Base-by-base conservation (phyloP, 2,329 filamentous ascomycete species). In the Xylariales sp. region DNA sequence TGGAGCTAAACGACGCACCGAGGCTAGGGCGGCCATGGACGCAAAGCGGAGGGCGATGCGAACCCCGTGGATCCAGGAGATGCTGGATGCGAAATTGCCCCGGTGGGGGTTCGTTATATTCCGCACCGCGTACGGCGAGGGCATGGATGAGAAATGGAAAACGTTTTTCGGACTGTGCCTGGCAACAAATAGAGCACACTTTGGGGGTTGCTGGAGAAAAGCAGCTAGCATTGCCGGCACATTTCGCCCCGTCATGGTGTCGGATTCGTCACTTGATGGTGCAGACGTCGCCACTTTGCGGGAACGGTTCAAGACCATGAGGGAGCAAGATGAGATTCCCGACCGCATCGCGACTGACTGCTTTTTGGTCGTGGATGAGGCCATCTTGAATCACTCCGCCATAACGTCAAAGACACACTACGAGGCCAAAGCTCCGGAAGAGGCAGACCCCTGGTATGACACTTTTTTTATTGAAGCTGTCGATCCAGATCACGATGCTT, bases 261-360 rank as follows among this genome's bases (percentile, higher is more conserved):
- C 31, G 15, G n/a, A 33, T 8, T 11, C 31, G 12, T 16, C 2
- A 33, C 31, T 33, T 8, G 12, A 33, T 9, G 31, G 31, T 15
- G 15, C 31, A 5, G 12, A 5, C n/a, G n/a, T 33, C 3, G n/a
- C 16, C 31, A 11, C 12, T 8, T 4, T 33, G 16, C 31, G 31
- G n/a, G 15, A 16, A 11, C 31, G 31, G 6, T 33, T 33, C n/a
- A 33, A 33, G 31, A 11, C 16, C 2, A 33, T 33, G 31, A 5
- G 31, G n/a, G 31, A 33, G 12, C n/a, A 33, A 9, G 16, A 11
- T 11, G 31, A 33, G 31, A 33, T 33, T 18, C 31, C 31, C 5
- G 31, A 33, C 11, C 5, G 31, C 31, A 15, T 33, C 11, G 31
- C 31, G n/a, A 33, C 31, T 14, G 31, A 33, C 31, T 33, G 31